Evolutionary conservation across 2,329 filamentous ascomycete genomes (phyloP), one percentile per base, ranked within the genome.

Genomic region (Aspergillus sp.): DNA sequence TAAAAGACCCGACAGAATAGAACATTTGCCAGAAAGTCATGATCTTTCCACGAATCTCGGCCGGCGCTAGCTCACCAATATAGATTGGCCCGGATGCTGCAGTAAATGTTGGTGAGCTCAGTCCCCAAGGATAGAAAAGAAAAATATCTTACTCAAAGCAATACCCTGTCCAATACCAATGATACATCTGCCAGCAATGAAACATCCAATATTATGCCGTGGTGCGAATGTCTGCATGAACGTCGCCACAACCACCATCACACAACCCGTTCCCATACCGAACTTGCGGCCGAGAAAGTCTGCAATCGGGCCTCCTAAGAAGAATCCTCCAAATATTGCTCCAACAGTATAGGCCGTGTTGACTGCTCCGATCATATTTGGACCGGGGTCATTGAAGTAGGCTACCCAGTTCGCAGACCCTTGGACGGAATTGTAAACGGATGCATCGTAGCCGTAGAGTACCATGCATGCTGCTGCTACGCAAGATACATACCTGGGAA

Each of bases 401-500:
- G 68, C 69, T 9, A 81, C 67, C 83, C 84, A 88, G 60, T 86
- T 77, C 10, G 78, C 63, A 1, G 81, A 85, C 29, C 79, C 81
- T 63, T 86, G 83, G 5, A 86, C 77, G 5, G 83, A 82, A 62
- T 88, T 88, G 72, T 82, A 88, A 37, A 86, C 83, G 32, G 82
- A 85, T 1, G 83, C 82, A 73, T 87, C 84, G 60, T 87, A 87
- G 45, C 84, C 84, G 60, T 86, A 87, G 36, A 88, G 73, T 19
- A 86, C 82, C 84, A 87, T 87, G 63, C 82, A 86, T 62, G 82
- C 81, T 57, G 84, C 83, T 44, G 83, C 83, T 51, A 86, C 79
- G 40, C 85, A 71, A 47, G 81, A 83, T 52, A 85, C 80, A 69
- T 83, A 86, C 81, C 80, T 60, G 29, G 13, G 9, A 19, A 19